A percentile compares a stretch with the other conserved stretches of the same genome.
phyloP scores from a whole-genome alignment of 805 yeast genomes.

The Ogataea pini region DNA sequence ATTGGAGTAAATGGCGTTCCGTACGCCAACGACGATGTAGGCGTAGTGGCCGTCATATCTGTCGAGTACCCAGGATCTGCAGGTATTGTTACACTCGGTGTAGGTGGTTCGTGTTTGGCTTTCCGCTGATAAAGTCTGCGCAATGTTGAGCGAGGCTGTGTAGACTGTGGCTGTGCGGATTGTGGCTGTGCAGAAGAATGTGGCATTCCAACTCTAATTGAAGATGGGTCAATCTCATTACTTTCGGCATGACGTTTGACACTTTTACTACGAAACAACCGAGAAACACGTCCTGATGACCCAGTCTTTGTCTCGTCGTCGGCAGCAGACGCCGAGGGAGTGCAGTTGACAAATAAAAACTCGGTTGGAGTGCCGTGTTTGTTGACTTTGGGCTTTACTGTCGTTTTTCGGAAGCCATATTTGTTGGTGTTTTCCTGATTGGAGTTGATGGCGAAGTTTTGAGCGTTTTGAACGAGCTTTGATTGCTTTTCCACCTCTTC shows the following conservation, averaged over 20 bases:
- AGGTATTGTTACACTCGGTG: background rate
- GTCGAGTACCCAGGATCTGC: background rate
- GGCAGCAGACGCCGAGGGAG: conserved; percentile 19
- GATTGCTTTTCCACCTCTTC: conserved; percentile 38
- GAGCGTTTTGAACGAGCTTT: conserved; percentile 30
- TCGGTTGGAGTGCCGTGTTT: conserved; percentile 36
- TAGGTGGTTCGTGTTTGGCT: conserved; percentile 12
- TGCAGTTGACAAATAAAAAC: conserved; percentile 37
- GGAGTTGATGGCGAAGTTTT: conserved; percentile 20
- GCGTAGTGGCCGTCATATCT: conserved; percentile 14
- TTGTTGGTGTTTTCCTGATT: conserved; percentile 25
- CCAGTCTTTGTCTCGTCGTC: conserved; percentile 18
- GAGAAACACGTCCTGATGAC: conserved; percentile 20
- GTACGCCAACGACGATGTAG: conserved; percentile 6
- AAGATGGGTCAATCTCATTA: background rate
- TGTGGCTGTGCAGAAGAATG: background rate
- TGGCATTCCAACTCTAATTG: too few relatives aligned
- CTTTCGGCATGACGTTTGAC: conserved; percentile 14
- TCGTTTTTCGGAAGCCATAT: conserved; percentile 31
- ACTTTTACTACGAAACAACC: conserved; percentile 23
- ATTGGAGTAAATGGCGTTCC: conserved; percentile 22
- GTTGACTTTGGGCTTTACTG: conserved; percentile 33
- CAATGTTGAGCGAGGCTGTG: conserved; percentile 16
- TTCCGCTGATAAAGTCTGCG: conserved; percentile 21
- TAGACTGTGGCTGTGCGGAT: conserved; percentile 3